Base-by-base conservation (phyloP, 2,329 filamentous ascomycete genomes). In the Fusarium pseudoanthophilum region DNA sequence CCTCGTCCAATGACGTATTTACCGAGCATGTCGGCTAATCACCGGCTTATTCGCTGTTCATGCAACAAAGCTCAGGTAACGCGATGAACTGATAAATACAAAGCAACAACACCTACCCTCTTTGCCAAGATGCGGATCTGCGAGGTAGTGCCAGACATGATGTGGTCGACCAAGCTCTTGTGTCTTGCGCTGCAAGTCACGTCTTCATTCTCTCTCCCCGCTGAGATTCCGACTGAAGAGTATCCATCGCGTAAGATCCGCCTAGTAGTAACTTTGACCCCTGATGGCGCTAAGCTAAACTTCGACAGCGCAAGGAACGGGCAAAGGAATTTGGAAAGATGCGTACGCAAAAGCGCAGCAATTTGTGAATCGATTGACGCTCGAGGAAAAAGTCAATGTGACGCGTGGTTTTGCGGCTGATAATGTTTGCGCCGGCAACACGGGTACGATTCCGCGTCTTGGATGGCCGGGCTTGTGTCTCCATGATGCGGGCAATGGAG, bases 331-430 rank as follows among this genome's bases (percentile, higher is more conserved):
- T 34, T 93, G 91, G 91, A 83, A 84, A 13, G 82, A 84, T 32
- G 89, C 90, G 46, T 92, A 92, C 75, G 80, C 81, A 48, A 89
- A 87, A 69, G 91, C 91, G 4, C 83, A 85, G 39, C 78, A 81
- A 3, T 80, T 93, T 5, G 90, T 92, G 15, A 81, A 82, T 34
- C 86, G 88, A 58, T 88, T 93, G 87, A 92, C 90, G 0, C 79
- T 92, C 4, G 90, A 91, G 18, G 91, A 93, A 77, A 92, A 91
- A 77, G 89, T 82, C 39, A 87, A 87, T 67, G 79, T 86, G 11
- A 87, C 85, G 3, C 79, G 83, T n/a, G 85, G 85, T 45, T 87
- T 91, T 52, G 86, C 88, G 74, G 90, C 80, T 6, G 82, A 83
- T 84, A 87, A 85, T 66, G 78, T 81, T n/a, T 87, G 86, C 62